A percentile compares a stretch with the other conserved stretches of the same genome.
phyloP scores from a whole-genome alignment of 305 asterid genomes.

The Striga hermonthica region DNA sequence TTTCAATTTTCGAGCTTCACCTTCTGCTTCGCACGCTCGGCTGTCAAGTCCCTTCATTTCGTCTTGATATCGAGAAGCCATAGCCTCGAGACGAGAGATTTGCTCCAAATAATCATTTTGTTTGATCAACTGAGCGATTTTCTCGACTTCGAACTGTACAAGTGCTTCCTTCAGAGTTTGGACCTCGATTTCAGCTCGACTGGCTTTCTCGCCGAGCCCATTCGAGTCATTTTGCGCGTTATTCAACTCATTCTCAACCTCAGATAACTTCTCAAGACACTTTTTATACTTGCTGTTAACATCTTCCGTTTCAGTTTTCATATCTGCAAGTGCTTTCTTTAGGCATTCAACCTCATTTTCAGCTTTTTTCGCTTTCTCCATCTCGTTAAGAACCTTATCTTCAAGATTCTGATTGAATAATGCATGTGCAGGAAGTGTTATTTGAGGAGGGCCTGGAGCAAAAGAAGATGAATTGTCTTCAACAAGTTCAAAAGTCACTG shows the following conservation, averaged over 20 bases:
- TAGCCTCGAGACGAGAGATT: slow-evolving; percentile 53
- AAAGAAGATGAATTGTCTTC: slow-evolving; percentile 54
- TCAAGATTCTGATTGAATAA: slow-evolving; percentile 44
- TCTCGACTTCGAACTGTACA: slow-evolving; percentile 60
- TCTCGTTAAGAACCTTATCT: slow-evolving; percentile 41
- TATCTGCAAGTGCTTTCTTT: slow-evolving; percentile 53
- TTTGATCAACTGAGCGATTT: slow-evolving; percentile 46
- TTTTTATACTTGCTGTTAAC: slow-evolving; percentile 56
- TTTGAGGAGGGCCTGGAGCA: slow-evolving; percentile 44
- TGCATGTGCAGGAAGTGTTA: slow-evolving; percentile 27
- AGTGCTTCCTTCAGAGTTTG: slow-evolving; percentile 66
- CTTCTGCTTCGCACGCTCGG: slow-evolving; percentile 55
- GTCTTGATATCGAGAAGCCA: slow-evolving; percentile 49
- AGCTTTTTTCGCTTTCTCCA: slow-evolving; percentile 54
- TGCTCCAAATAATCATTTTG: slow-evolving; percentile 49
- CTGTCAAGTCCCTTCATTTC: slow-evolving; percentile 42
- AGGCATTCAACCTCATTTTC: slow-evolving; percentile 58
- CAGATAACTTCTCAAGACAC: slow-evolving; percentile 56
- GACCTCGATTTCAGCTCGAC: slow-evolving; percentile 63
- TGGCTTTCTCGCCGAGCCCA: slow-evolving; percentile 51
- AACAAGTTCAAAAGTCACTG: slow-evolving; percentile 45
- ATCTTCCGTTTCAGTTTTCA: slow-evolving; percentile 61
- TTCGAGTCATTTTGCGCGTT: slow-evolving; percentile 51
- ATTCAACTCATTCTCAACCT: slow-evolving; percentile 52
- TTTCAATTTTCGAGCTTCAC: slow-evolving; percentile 46